Conservation (phyloP, 2,329 filamentous ascomycete genomes). For the Phialophora tarda region DNA sequence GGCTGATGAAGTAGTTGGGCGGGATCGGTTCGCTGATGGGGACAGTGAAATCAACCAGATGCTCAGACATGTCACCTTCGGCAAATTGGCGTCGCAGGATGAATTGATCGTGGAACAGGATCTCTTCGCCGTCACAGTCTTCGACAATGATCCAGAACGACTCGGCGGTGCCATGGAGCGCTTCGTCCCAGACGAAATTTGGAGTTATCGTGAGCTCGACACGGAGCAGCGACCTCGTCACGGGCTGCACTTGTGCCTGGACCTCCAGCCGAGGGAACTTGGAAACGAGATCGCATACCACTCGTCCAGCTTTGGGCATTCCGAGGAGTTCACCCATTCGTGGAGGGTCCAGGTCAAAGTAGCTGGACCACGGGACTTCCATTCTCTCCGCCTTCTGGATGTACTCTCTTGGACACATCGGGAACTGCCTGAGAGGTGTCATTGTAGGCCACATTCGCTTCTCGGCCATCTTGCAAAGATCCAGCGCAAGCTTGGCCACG, state of each 20-base stretch:
- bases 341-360: constrained; percentile 94
- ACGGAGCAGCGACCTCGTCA: constrained; percentile 90
- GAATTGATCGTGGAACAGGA: constrained; percentile 94
- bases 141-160: constrained; percentile 98
- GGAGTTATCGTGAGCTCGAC: constrained; percentile 90
- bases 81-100: constrained; percentile 89
- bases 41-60: constrained; percentile 94
- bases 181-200: constrained; percentile 94
- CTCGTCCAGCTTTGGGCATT: constrained; percentile 83
- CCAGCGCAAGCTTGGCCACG: constrained; percentile 88
- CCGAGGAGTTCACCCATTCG: constrained; percentile 94
- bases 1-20: constrained; percentile 96
- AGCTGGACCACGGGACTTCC: constrained; percentile 89
- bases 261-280: constrained; percentile 94
- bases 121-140: constrained; percentile 95
- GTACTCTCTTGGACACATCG: constrained; percentile 79
- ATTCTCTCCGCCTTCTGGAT: constrained; percentile 92
- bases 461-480: constrained; percentile 98
- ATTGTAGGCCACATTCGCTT: constrained; percentile 99
- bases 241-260: constrained; percentile 89
- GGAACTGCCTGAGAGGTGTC: constrained; percentile 92
- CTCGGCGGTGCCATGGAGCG: constrained; percentile 83
- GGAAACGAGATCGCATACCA: constrained; percentile 82
- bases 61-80: constrained; percentile 82
- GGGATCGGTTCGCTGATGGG: constrained; percentile 97